These are phyloP conservation scores for Lotus japonicus DNA, from an alignment of 306 rosid genomes.

Conservation along the genomic window DNA sequence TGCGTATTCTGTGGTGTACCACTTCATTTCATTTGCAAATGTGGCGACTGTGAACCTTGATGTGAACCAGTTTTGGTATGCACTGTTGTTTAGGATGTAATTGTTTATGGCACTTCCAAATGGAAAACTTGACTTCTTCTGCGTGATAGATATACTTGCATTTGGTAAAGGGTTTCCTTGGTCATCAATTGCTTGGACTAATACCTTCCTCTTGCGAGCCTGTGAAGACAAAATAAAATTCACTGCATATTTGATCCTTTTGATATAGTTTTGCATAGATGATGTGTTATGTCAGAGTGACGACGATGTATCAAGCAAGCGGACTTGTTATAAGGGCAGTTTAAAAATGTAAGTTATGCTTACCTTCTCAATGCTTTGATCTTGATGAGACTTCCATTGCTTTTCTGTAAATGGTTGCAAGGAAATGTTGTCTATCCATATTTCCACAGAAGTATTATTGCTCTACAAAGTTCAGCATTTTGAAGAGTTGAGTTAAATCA, in stretches of 20 bases:
- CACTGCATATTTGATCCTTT: too few species aligned
- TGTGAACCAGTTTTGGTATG: conserved; percentile 54
- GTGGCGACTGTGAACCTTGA: conserved; percentile 48
- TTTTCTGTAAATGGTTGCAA: conserved; percentile 57
- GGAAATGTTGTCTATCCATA: conserved; percentile 63
- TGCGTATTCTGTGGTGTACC: conserved; percentile 44
- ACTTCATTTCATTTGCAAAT: conserved; percentile 71
- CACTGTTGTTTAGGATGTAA: conserved; percentile 42
- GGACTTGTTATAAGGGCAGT: too few species aligned
- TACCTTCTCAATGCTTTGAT: conserved; percentile 48
- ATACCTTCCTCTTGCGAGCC: conserved; percentile 49
- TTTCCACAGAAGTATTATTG: conserved; percentile 37
- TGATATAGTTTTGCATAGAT: too few species aligned
- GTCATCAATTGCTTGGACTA: conserved; percentile 31
- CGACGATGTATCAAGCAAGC: too few species aligned
- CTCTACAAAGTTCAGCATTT: conserved; percentile 35
- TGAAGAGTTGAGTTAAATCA: not conserved
- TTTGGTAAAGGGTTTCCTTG: conserved; percentile 45
- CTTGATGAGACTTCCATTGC: conserved; percentile 60
- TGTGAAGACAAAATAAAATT: not conserved
- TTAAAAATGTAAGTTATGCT: not conserved
- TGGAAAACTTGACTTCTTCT: conserved; percentile 31
- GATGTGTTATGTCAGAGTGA: too few species aligned
- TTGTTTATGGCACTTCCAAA: conserved; percentile 49
- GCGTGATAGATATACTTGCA: conserved; percentile 31